Percentiles rank a stretch among this genome's conserved stretches.
Evolutionary conservation across 495 filamentous ascomycete species (phyloP).

Genomic region (Penicillium desertorum): DNA sequence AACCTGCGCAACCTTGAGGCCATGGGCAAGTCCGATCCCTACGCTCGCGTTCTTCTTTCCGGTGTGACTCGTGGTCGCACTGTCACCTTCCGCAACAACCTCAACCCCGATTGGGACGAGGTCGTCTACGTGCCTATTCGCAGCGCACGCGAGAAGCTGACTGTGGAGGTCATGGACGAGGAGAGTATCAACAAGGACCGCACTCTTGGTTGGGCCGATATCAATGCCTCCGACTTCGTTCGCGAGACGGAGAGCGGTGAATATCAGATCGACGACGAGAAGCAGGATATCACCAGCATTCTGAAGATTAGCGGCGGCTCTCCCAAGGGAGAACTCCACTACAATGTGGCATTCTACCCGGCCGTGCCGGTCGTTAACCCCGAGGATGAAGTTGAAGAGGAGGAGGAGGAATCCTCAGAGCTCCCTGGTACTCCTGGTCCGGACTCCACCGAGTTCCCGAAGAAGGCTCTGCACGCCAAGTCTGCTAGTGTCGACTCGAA

Average conservation of each 20-base stretch:
- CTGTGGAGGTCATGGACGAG: slow-evolving; percentile 93
- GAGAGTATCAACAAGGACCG: slow-evolving; percentile 88
- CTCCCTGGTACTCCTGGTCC: slow-evolving; percentile 16
- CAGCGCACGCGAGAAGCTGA: slow-evolving; percentile 76
- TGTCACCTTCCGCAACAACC: slow-evolving; percentile 93
- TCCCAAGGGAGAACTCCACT: slow-evolving; percentile 78
- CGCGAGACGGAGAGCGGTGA: slow-evolving; percentile 74
- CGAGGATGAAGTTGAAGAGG: slow-evolving; percentile 78
- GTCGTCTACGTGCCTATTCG: slow-evolving; percentile 93
- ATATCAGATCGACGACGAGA: slow-evolving; percentile 77
- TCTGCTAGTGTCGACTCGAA: slow-evolving; percentile 36
- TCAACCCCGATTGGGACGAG: slow-evolving; percentile 96
- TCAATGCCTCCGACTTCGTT: slow-evolving; percentile 77
- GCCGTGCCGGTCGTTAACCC: slow-evolving; percentile 84
- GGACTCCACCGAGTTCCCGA: slow-evolving; percentile 28
- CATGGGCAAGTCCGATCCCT: slow-evolving; percentile 96
- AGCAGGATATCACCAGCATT: slow-evolving; percentile 56
- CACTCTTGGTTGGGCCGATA: slow-evolving; percentile 73
- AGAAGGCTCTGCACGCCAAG: slow-evolving; percentile 35
- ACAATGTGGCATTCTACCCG: slow-evolving; percentile 87
- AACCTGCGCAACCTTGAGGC: slow-evolving; percentile 89
- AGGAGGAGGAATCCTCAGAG: slow-evolving; percentile 45
- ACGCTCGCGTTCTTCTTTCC: slow-evolving; percentile 82
- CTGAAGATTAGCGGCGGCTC: slow-evolving; percentile 65
- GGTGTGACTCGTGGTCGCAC: slow-evolving; percentile 87